Evolutionary conservation across 225 moss, liverwort and hornwort genomes (phyloP).

Genomic region (Polytrichum commune): DNA sequence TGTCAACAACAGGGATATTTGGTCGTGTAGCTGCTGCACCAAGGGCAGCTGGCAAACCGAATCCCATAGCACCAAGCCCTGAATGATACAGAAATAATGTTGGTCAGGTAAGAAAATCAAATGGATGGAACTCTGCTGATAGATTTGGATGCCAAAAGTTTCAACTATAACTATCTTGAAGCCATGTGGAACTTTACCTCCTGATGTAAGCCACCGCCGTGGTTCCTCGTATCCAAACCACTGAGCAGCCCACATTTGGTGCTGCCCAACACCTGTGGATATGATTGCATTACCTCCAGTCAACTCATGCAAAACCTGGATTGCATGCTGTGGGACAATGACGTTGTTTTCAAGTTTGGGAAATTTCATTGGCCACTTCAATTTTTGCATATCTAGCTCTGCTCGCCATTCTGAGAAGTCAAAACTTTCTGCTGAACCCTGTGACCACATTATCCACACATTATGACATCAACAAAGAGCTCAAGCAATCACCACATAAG

Average conservation of each 20-base stretch:
- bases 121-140: no score
- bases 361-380: conserved; percentile 70
- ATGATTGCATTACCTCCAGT: conserved; percentile 90
- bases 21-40: conserved; percentile 89
- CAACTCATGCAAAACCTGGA: conserved; percentile 77
- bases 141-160: not conserved
- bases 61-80: conserved; percentile 98
- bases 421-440: conserved; percentile 40
- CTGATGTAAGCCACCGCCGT: conserved; percentile 94
- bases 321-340: conserved; percentile 84
- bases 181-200: conserved; percentile 37
- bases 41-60: conserved; percentile 93
- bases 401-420: conserved; percentile 74
- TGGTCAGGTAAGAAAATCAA: not conserved
- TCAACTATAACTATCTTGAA: not conserved
- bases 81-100: not conserved
- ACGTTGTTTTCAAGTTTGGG: conserved; percentile 57
- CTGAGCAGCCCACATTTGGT: conserved; percentile 99
- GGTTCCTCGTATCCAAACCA: conserved; percentile 86
- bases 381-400: conserved; percentile 68
- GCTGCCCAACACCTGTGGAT: conserved; percentile 98
- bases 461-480: not conserved
- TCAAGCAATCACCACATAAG: not conserved
- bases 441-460: not conserved
- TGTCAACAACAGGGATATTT: conserved; percentile 81